phyloP scores from a whole-genome alignment of 345 rosid species.

The Camelina hispida region DNA sequence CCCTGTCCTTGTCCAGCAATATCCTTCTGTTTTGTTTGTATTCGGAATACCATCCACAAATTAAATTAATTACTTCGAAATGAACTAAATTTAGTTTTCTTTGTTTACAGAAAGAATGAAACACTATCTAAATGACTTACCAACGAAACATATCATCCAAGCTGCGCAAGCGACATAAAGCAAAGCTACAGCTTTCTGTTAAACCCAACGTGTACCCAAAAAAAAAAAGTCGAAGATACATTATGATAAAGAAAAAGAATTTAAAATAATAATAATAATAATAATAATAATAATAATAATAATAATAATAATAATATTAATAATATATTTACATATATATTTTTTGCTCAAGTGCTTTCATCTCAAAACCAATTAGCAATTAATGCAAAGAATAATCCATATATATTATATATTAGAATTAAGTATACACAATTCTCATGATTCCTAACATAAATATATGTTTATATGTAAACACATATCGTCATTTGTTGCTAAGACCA shows the following conservation, averaged over 20 bases:
- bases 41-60: too few relatives aligned
- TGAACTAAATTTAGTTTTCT: too few relatives aligned
- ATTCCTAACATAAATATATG: background rate
- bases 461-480: too few relatives aligned
- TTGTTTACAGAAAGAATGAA: background rate
- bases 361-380: background rate
- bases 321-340: too few relatives aligned
- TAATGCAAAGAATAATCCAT: background rate
- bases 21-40: constrained; percentile 58
- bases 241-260: too few relatives aligned
- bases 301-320: too few relatives aligned
- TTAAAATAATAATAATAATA: too few relatives aligned
- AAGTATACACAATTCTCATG: background rate
- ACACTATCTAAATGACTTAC: constrained; percentile 41
- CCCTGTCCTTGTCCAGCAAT: constrained; percentile 93
- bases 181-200: constrained; percentile 68
- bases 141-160: constrained; percentile 71
- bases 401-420: too few relatives aligned
- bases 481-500: background rate
- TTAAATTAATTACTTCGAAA: background rate
- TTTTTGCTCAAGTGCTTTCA: too few relatives aligned
- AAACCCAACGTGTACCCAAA: background rate
- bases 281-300: too few relatives aligned
- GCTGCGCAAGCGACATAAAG: constrained; percentile 68
- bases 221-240: background rate